Conservation (phyloP, 139 green algal species). For the Diplosphaera chodatii region DNA sequence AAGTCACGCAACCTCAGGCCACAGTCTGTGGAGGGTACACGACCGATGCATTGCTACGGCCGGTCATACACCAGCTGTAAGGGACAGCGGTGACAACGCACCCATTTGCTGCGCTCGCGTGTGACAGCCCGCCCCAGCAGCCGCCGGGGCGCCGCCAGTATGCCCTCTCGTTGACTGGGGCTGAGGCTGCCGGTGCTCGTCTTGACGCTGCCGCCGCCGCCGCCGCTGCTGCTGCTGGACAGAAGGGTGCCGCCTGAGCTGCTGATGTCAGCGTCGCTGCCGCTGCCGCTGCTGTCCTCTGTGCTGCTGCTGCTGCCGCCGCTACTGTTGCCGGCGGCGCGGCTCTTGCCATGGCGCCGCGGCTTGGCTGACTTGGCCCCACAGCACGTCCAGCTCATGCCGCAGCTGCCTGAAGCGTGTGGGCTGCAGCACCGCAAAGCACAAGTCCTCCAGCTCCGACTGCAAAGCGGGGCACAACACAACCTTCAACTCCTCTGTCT, state of each 20-base stretch:
- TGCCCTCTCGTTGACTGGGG: not conserved
- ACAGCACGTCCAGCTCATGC: slow-evolving; percentile 41
- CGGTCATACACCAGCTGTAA: too few relatives aligned
- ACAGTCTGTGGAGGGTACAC: not conserved
- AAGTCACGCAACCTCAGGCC: too few relatives aligned
- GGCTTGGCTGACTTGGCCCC: slow-evolving; percentile 26
- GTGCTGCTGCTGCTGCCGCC: not conserved
- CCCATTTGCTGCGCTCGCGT: slow-evolving; percentile 6
- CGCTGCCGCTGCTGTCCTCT: slow-evolving; percentile 9
- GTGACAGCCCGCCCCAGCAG: not conserved
- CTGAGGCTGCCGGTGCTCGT: not conserved
- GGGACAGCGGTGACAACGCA: not conserved
- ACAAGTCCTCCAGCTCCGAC: slow-evolving; percentile 94
- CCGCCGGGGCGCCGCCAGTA: not conserved
- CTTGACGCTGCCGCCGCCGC: not conserved
- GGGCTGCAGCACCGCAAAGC: slow-evolving; percentile 85
- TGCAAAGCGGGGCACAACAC: slow-evolving; percentile 32
- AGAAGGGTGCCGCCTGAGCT: too few relatives aligned
- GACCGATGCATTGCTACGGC: too few relatives aligned
- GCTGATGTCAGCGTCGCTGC: slow-evolving; percentile 6
- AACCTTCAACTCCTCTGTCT: too few relatives aligned
- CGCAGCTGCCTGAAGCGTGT: slow-evolving; percentile 46
- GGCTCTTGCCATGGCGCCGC: slow-evolving; percentile 10
- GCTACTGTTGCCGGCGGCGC: not conserved
- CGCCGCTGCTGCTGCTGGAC: not conserved